Conservation (phyloP, 169 alveolate genomes). For the Plasmodium gaboni region DNA sequence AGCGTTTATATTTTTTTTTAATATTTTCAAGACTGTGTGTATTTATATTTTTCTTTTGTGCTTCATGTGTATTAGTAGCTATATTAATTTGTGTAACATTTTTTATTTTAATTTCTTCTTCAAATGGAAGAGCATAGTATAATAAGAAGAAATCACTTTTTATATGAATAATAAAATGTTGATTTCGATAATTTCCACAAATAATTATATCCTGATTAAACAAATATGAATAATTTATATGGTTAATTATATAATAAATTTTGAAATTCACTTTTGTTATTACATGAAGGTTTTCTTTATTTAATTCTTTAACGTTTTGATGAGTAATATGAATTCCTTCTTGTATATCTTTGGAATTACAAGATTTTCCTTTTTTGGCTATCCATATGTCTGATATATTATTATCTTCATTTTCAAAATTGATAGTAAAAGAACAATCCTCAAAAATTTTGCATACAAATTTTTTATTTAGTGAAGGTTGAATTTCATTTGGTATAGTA, state of each 20-base stretch:
- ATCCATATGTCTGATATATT: constrained; percentile 28
- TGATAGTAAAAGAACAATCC: constrained; percentile 36
- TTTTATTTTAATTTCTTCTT: constrained; percentile 10
- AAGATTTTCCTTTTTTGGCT: constrained; percentile 57
- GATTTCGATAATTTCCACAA: constrained; percentile 68
- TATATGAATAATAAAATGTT: constrained; percentile 24
- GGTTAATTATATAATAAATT: constrained; percentile 12
- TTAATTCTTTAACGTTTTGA: too few relatives aligned
- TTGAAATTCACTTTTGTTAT: constrained; percentile 30
- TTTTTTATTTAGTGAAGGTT: constrained; percentile 14
- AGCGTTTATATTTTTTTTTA: constrained; percentile 15
- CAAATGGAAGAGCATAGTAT: constrained; percentile 27
- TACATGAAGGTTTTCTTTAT: neutral
- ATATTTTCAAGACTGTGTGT: constrained; percentile 4
- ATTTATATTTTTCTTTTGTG: neutral
- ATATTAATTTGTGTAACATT: too few relatives aligned
- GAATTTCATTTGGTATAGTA: constrained; percentile 19
- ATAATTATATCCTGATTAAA: constrained; percentile 44
- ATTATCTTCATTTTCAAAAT: constrained; percentile 8
- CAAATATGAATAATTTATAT: constrained; percentile 14
- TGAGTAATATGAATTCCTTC: constrained; percentile 1
- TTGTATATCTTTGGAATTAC: constrained; percentile 25
- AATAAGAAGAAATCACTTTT: constrained; percentile 43
- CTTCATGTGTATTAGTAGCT: too few relatives aligned
- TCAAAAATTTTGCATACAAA: constrained; percentile 34